These are phyloP conservation scores for Alnus glutinosa DNA, from an alignment of 306 rosid genomes.

Conservation along the genomic window DNA sequence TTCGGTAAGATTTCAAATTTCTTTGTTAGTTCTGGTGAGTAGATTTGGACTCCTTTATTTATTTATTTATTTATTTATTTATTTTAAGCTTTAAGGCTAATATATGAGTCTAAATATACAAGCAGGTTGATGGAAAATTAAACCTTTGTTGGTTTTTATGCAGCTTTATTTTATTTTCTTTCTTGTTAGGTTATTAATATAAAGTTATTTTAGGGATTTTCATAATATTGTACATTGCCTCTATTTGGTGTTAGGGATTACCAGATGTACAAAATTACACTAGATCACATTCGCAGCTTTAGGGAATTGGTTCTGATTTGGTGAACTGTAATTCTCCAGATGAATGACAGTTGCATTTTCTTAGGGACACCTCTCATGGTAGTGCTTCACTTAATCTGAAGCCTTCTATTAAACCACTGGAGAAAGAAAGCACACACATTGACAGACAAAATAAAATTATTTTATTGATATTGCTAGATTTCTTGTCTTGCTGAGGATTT, in stretches of 20 bases:
- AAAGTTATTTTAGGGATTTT: constrained; percentile 9
- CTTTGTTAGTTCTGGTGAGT: constrained; percentile 4
- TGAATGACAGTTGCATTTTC: constrained; percentile 3
- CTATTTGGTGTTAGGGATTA: background rate
- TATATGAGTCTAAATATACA: background rate
- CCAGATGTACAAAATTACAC: background rate
- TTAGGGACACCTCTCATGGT: background rate
- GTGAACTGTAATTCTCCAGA: background rate
- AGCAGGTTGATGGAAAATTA: background rate
- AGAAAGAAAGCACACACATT: background rate
- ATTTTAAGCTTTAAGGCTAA: background rate
- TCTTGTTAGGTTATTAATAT: background rate
- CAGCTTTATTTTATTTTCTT: constrained; percentile 5
- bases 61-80: background rate
- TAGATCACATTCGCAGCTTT: constrained; percentile 21
- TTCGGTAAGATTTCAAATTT: constrained; percentile 57
- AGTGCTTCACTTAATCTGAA: background rate
- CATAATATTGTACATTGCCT: constrained; percentile 2
- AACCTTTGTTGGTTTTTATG: background rate
- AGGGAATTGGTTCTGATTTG: background rate
- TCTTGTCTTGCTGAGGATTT: background rate
- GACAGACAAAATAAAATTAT: too few relatives aligned
- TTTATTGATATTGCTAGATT: too few relatives aligned
- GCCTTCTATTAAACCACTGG: background rate
- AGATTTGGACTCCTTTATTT: background rate